Base-by-base conservation (phyloP, 2,329 filamentous ascomycete genomes). In the Penicillium sp. region DNA sequence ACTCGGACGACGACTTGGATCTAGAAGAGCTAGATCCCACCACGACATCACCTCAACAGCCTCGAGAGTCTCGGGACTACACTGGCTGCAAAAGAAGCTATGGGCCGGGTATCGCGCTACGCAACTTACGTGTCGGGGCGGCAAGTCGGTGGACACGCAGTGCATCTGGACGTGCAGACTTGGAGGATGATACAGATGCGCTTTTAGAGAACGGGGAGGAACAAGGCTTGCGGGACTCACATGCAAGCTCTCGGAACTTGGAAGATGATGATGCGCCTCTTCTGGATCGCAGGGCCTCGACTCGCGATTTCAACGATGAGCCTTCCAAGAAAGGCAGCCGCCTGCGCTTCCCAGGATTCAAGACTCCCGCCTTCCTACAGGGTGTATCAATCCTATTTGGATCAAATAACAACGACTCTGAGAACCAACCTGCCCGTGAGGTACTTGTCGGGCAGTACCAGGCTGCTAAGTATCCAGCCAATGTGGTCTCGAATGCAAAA, bases 401-500 rank as follows among this genome's bases (percentile, higher is more conserved):
- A 74, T 39, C 67, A 66, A 36, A 78, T 48, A 68, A 71, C 12
- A 77, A 78, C 23, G 74, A 80, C 25, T 73, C 79, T 23, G 79
- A 66, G 25, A 63, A 65, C 35, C 70, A 73, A 7, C 82, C 90
- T 1, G 89, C 91, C 29, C 86, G 93, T 55, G 84, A 85, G 50
- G 84, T 97, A 31, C 81, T 86, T 2, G 90, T 96, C 52, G 93
- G 91, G 57, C 86, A 88, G 48, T 71, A 79, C 31, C 93, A 96
- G 70, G 75, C 85, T 29, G 81, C 87, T 49, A 87, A 89, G 65
- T 97, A 93, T 73, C 93, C 94, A 10, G 86, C 90, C 9, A 99
- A 99, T 75, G 84, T 91, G 56, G 85, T 99, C 49, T 97, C 93
- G 36, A 97, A 99, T 73, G 93, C 94, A 55, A 99, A 97, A 81